A percentile compares a stretch with the other conserved stretches of the same genome.
phyloP scores from a whole-genome alignment of 2,329 filamentous ascomycete species.

The Aspergillus sp. region DNA sequence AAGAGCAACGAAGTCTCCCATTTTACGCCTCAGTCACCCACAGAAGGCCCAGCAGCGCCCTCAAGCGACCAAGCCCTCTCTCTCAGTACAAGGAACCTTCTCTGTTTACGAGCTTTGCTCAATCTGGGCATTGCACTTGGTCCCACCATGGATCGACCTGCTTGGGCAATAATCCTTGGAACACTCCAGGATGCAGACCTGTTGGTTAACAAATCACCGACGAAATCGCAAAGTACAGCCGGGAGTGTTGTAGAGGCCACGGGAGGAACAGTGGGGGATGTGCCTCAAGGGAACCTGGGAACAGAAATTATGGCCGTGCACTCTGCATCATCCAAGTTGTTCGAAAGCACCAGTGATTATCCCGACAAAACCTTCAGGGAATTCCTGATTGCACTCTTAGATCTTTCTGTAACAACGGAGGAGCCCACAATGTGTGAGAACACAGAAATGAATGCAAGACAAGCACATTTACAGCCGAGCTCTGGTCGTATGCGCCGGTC shows the following conservation, averaged over 20 bases:
- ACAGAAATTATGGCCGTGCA: constrained; percentile 86
- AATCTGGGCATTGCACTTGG: constrained; percentile 94
- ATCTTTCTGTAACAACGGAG: constrained; percentile 55
- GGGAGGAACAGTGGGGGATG: constrained; percentile 42
- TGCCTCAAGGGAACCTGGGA: constrained; percentile 63
- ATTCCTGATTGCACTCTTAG: constrained; percentile 73
- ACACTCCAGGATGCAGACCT: constrained; percentile 92
- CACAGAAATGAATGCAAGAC: constrained; percentile 56
- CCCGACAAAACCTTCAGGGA: constrained; percentile 78
- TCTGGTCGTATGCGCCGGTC: constrained; percentile 35
- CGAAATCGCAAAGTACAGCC: constrained; percentile 28
- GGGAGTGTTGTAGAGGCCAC: constrained; percentile 29
- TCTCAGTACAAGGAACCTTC: constrained; percentile 82
- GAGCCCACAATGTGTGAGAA: constrained; percentile 49
- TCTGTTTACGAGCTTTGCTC: constrained; percentile 87
- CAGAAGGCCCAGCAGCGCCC: constrained; percentile 27
- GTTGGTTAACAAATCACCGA: constrained; percentile 59
- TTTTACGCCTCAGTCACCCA: constrained; percentile 23
- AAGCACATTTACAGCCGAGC: constrained; percentile 23
- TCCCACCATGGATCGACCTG: constrained; percentile 71
- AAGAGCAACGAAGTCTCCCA: constrained; percentile 28
- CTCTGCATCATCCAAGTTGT: constrained; percentile 77
- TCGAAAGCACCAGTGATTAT: constrained; percentile 91
- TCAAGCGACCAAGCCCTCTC: constrained; percentile 51
- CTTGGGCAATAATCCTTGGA: constrained; percentile 90